Evolutionary conservation across 2,329 filamentous ascomycete genomes (phyloP), one percentile per base, ranked within the genome.

Genomic region (Aureobasidium lini): DNA sequence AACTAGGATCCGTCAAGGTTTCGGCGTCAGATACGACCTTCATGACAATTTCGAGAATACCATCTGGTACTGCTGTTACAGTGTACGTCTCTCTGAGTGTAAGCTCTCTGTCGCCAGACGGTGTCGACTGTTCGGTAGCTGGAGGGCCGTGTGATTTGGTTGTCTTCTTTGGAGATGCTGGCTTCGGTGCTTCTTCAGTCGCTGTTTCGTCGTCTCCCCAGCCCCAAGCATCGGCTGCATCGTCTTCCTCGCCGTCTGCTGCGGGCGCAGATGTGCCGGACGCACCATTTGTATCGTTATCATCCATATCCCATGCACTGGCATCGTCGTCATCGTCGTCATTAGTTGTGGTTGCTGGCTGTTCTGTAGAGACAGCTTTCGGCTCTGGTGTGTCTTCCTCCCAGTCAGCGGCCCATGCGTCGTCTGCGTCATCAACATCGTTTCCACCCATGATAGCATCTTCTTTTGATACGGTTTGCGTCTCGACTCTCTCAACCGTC

Each of bases 21-120:
- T 82, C 67, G 42, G 78, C 73, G 60, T 79, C 72, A 46, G 69
- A 62, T 62, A 80, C 68, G 7, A 76, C 70, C 49, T 75, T 62
- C 82, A 78, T 76, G 56, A 93, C 84, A 31, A 89, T 79, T 16
- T 83, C 79, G 18, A 92, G 78, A 11, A 97, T 84, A 4, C 86
- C 83, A 62, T 90, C 86, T 0, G 94, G 93, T 71, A 96, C 87
- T 2, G 88, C 88, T 0, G 93, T 96, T 54, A 96, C 88, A 61
- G 86, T 89, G 71, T 96, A 99, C 1, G 82, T 88, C 73, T 99
- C 94, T 62, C 81, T 88, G 46, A 97, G 75, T 0, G 89, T 88
- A 61, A 97, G 62, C 54, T 72, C 68, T 18, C 67, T 66, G 47
- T 72, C 63, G 16, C 67, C 54, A 2, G 67, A 47, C 23, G 49